phyloP scores from a whole-genome alignment of 495 filamentous ascomycete genomes.

The Podospora pseudocomata region DNA sequence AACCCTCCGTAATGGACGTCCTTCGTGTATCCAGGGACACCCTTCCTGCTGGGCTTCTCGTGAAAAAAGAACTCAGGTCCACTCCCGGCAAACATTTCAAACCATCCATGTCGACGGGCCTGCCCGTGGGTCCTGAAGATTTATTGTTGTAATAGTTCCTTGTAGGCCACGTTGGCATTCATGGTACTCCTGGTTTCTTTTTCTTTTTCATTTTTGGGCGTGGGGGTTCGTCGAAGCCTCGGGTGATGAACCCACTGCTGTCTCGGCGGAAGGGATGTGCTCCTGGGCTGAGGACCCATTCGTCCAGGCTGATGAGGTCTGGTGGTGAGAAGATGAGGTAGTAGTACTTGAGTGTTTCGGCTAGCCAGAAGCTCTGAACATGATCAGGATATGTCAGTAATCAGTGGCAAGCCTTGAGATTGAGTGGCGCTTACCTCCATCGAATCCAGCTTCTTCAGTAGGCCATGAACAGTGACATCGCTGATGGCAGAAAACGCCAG shows the following conservation, averaged over 20 bases:
- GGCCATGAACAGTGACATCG: constrained; percentile 42
- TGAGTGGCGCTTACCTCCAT: constrained; percentile 43
- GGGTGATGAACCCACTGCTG: neutral
- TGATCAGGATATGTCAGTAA: neutral
- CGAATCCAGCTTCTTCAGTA: constrained; percentile 41
- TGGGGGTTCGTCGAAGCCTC: neutral
- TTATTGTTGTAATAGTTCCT: neutral
- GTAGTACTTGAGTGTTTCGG: constrained; percentile 56
- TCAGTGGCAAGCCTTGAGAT: neutral
- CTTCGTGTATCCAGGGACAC: neutral
- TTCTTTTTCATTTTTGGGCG: neutral
- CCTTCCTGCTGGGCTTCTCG: neutral
- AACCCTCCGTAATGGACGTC: neutral
- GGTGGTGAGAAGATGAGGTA: constrained; percentile 78
- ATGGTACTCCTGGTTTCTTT: neutral
- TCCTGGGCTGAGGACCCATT: constrained; percentile 83
- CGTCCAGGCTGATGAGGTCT: constrained; percentile 62
- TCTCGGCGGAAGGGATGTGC: constrained; percentile 63
- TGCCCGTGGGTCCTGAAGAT: neutral
- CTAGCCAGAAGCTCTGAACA: constrained; percentile 44
- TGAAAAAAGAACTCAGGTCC: neutral
- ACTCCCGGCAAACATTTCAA: neutral
- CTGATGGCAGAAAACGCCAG: constrained; percentile 56
- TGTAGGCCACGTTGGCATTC: neutral
- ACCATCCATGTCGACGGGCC: neutral